Base-by-base conservation (phyloP, 2,329 filamentous ascomycete species). In the Fusarium drepaniforme region DNA sequence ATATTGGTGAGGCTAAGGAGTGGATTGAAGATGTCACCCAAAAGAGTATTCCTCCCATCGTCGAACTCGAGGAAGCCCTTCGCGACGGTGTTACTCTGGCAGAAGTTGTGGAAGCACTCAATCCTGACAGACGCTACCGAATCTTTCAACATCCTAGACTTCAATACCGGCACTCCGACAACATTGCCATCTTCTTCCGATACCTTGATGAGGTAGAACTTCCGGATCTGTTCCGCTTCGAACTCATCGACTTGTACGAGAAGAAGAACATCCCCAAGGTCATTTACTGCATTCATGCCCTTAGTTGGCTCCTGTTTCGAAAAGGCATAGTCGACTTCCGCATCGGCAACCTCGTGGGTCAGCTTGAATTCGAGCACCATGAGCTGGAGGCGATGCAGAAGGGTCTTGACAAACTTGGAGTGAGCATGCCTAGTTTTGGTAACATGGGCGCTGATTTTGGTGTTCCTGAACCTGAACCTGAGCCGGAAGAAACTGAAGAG, bases 201-300 rank as follows among this genome's bases (percentile, higher is more conserved):
- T 98, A 97, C 75, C 89, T 99, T 2, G 94, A 96, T 74, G 94
- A 98, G 71, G 92, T 98, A 11, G 94, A 98, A 79, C 87, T 99
- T 4, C 97, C 97, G 2, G 97, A 99, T 78, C 89, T 99, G 21
- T 99, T 99, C 83, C 92, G 96, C 67, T 99, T 99, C 82, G 97
- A 99, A 82, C 88, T 98, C 56, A 97, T 98, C 74, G 97, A 99
- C 83, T 86, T 99, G 15, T 99, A 99, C 86, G 97, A 99, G 84
- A 99, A 98, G 88, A 99, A 99, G 85, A 99, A 99, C 79, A 97
- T 98, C 1, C 97, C 97, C 5, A 99, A 98, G 83, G 97, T 98
- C 81, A 99, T 99, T 72, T 97, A 99, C 85, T 99, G 97, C 81
- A 97, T 99, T 63, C 97, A 99, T 80, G 97, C 97, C 0, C 87